Conservation (phyloP, 2,329 filamentous ascomycete species). For the Neofusicoccum laricinum region DNA sequence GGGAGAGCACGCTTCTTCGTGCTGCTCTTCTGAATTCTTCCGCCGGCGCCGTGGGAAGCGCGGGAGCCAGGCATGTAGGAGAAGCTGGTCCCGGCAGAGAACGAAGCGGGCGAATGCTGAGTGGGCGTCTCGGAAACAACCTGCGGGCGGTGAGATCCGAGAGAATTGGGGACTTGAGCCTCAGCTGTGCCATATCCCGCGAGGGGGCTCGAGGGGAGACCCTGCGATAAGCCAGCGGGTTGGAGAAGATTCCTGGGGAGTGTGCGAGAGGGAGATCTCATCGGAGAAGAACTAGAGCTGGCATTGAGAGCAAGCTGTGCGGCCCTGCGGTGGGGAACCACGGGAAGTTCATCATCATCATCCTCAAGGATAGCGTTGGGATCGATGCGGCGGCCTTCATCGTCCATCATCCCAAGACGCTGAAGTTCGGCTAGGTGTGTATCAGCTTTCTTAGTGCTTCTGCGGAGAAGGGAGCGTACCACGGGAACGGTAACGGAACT, state of each 20-base stretch:
- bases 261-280: background rate
- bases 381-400: background rate
- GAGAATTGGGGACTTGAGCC: background rate
- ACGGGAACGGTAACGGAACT: constrained; percentile 5
- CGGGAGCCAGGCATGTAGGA: background rate
- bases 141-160: background rate
- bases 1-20: background rate
- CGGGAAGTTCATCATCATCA: background rate
- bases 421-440: background rate
- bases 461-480: background rate
- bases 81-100: background rate
- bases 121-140: background rate
- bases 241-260: background rate
- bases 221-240: background rate
- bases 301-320: background rate
- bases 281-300: background rate
- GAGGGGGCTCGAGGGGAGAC: background rate
- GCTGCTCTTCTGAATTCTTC: background rate
- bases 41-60: background rate
- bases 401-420: constrained; percentile 1
- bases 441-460: background rate
- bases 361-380: background rate
- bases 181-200: background rate
- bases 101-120: background rate
- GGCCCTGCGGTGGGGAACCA: background rate